Conservation (phyloP, 306 rosid species). For the Cucurbita maxima region DNA sequence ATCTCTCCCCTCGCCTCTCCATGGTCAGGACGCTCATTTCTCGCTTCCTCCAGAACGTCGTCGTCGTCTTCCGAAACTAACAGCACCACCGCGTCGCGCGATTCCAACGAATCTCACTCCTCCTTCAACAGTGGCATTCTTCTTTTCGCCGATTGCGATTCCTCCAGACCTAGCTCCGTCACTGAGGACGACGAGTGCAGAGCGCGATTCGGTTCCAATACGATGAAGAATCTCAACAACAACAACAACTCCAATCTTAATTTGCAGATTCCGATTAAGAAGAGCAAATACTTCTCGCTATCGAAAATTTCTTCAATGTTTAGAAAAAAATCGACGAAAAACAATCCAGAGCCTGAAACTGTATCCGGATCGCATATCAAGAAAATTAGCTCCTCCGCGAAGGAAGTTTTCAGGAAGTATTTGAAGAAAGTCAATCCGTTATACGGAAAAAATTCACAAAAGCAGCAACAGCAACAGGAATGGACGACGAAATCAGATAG, state of each 20-base stretch:
- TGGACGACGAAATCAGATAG: conserved; percentile 24
- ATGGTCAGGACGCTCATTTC: conserved; percentile 65
- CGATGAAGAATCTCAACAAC: background rate
- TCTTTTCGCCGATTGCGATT: conserved; percentile 43
- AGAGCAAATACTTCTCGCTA: conserved; percentile 54
- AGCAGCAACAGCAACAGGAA: conserved; percentile 1
- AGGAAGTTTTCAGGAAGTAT: conserved; percentile 65
- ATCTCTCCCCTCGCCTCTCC: conserved; percentile 64
- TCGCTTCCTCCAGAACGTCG: conserved; percentile 31
- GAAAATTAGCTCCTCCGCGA: conserved; percentile 47
- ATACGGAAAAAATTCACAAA: conserved; percentile 27
- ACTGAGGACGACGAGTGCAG: conserved; percentile 43
- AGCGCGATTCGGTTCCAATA: conserved; percentile 16
- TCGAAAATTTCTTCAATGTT: conserved; percentile 80
- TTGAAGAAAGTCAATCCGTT: conserved; percentile 76
- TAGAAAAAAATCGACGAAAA: conserved; percentile 23
- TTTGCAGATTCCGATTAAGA: conserved; percentile 24
- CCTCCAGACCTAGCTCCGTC: conserved; percentile 66
- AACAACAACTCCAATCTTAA: background rate
- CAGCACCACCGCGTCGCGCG: conserved; percentile 43
- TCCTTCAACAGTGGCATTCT: conserved; percentile 43
- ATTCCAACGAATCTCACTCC: conserved; percentile 69
- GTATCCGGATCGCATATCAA: conserved; percentile 32
- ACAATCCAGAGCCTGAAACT: conserved; percentile 4
- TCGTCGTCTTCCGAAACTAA: conserved; percentile 27